Evolutionary conservation across 2,329 filamentous ascomycete genomes (phyloP).

Genomic region (Fusarium haematococcum): DNA sequence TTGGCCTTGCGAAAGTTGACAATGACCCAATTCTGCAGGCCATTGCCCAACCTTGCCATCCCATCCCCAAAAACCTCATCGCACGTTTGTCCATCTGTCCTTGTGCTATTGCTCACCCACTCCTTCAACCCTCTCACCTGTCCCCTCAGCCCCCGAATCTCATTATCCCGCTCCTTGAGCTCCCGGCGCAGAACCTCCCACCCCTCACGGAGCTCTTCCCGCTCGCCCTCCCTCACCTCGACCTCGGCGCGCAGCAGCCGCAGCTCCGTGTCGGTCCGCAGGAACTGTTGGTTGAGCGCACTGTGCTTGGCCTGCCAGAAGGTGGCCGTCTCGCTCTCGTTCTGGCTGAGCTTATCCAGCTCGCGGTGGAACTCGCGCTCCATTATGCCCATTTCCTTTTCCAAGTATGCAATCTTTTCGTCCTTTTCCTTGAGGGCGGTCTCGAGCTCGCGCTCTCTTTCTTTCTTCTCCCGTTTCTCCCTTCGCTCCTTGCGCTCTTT

Average conservation of each 20-base stretch:
- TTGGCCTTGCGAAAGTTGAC: conserved; percentile 74
- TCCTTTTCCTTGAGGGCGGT: conserved; percentile 60
- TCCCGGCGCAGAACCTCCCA: conserved; percentile 61
- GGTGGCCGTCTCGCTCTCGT: conserved; percentile 66
- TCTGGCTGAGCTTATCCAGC: conserved; percentile 64
- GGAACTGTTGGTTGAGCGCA: conserved; percentile 63
- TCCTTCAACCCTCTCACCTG: conserved; percentile 78
- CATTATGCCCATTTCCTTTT: conserved; percentile 65
- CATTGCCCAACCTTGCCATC: conserved; percentile 72
- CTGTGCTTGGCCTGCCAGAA: conserved; percentile 71
- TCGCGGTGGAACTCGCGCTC: conserved; percentile 65
- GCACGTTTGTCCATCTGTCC: conserved; percentile 69
- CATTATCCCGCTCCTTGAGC: conserved; percentile 64
- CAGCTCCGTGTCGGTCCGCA: conserved; percentile 65
- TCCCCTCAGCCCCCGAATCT: conserved; percentile 64
- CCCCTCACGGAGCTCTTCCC: conserved; percentile 62
- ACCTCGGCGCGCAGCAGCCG: conserved; percentile 62
- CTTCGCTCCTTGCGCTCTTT: conserved; percentile 43
- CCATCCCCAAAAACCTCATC: conserved; percentile 75
- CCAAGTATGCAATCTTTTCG: conserved; percentile 63
- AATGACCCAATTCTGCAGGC: conserved; percentile 81
- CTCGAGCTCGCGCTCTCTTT: conserved; percentile 43
- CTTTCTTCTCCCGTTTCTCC: conserved; percentile 40
- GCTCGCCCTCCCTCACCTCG: conserved; percentile 60
- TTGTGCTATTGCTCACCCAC: conserved; percentile 76